Percentiles rank a stretch among this genome's conserved stretches.
These are phyloP conservation scores for Syncephalis plumigaleata DNA, from an alignment of 371 early-diverging fungal genomes.

Conservation along the genomic window DNA sequence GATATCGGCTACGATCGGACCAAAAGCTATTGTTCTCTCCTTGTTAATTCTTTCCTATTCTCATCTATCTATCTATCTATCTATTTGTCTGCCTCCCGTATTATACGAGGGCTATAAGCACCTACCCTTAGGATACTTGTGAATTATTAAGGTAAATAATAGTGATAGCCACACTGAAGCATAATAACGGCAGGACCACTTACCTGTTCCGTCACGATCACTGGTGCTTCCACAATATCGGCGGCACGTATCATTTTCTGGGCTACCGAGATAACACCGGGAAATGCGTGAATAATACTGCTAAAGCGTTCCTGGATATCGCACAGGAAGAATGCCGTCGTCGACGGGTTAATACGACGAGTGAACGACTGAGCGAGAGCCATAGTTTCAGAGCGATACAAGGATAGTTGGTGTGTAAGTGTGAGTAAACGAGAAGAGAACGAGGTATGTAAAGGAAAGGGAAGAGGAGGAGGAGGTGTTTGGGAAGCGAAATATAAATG, in stretches of 20 bases:
- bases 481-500: too few relatives aligned
- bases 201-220: constrained; percentile 88
- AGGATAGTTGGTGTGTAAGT: too few relatives aligned
- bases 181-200: not conserved
- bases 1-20: constrained; percentile 62
- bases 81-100: too few relatives aligned
- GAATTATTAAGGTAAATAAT: not conserved
- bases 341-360: constrained; percentile 21
- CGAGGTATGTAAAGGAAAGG: too few relatives aligned
- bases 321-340: constrained; percentile 81
- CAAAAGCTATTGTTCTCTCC: constrained; percentile 53
- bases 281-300: constrained; percentile 57
- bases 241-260: constrained; percentile 39
- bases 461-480: too few relatives aligned
- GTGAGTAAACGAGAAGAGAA: too few relatives aligned
- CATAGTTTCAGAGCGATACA: too few relatives aligned
- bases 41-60: too few relatives aligned
- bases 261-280: constrained; percentile 67
- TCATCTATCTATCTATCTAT: too few relatives aligned
- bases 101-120: too few relatives aligned
- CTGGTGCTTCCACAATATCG: not conserved
- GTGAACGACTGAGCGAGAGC: constrained; percentile 9
- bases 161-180: not conserved
- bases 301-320: constrained; percentile 87
- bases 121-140: constrained; percentile 4